These are phyloP conservation scores for Pseudogymnoascus sp. DNA, from an alignment of 2,329 filamentous ascomycete genomes.

Conservation along the genomic window DNA sequence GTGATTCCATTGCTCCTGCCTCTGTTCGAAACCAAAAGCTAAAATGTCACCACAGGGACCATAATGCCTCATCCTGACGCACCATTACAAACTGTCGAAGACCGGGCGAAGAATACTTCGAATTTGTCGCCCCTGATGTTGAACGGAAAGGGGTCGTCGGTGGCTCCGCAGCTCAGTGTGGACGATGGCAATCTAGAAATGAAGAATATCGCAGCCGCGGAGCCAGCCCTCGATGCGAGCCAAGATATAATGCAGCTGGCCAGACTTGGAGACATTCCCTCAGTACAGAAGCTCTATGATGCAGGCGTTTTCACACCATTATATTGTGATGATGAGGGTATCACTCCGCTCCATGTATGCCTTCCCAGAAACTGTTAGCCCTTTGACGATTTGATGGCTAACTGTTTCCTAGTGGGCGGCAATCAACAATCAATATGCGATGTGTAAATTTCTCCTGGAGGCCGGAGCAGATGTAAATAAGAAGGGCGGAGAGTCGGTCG, in stretches of 20 bases:
- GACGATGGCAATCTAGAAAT: conserved; percentile 29
- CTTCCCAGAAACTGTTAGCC: neutral
- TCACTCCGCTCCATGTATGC: conserved; percentile 88
- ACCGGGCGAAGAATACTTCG: conserved; percentile 19
- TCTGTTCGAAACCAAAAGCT: neutral
- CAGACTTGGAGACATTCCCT: conserved; percentile 74
- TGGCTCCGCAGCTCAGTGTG: conserved; percentile 48
- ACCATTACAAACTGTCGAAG: conserved; percentile 17
- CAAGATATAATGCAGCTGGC: conserved; percentile 96
- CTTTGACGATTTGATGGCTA: conserved; percentile 10
- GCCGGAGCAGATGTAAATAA: conserved; percentile 77
- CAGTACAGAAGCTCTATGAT: conserved; percentile 86
- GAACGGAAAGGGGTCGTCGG: conserved; percentile 47
- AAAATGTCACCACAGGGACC: neutral
- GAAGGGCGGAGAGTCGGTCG: conserved; percentile 90
- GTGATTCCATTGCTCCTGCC: neutral
- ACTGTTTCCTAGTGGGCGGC: conserved; percentile 72
- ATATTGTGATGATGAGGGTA: conserved; percentile 83
- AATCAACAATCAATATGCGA: conserved; percentile 96
- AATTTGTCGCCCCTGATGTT: conserved; percentile 45
- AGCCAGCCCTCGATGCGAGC: conserved; percentile 35
- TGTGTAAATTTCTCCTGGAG: conserved; percentile 91
- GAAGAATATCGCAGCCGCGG: conserved; percentile 25
- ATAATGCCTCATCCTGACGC: conserved; percentile 23
- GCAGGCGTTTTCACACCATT: conserved; percentile 73